These are phyloP conservation scores for Coemansia sp. DNA, from an alignment of 192 early-diverging fungal genomes.

Conservation along the genomic window DNA sequence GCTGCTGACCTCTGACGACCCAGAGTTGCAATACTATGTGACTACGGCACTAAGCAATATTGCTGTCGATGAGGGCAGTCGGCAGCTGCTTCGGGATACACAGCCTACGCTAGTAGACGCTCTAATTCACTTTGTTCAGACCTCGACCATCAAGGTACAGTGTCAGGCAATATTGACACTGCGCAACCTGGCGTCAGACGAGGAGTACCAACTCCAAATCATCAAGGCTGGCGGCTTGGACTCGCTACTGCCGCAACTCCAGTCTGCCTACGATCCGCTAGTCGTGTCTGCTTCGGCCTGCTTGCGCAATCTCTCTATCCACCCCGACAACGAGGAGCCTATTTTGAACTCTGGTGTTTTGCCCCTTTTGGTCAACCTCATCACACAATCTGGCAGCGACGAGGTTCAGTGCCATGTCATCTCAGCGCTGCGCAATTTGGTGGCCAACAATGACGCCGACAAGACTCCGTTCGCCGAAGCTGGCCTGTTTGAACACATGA, in stretches of 20 bases:
- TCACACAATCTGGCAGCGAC: conserved; percentile 64
- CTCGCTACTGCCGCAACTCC: conserved; percentile 71
- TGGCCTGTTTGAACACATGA: conserved; percentile 76
- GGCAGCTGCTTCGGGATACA: conserved; percentile 69
- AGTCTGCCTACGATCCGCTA: conserved; percentile 75
- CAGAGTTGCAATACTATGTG: conserved; percentile 89
- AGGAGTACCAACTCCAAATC: conserved; percentile 86
- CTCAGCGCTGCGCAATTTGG: conserved; percentile 81
- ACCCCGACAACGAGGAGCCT: conserved; percentile 81
- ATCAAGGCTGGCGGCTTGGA: conserved; percentile 75
- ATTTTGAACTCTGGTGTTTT: conserved; percentile 82
- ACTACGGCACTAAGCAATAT: conserved; percentile 90
- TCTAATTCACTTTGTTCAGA: conserved; percentile 76
- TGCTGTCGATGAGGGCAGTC: conserved; percentile 77
- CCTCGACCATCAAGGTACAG: conserved; percentile 80
- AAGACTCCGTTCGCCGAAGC: conserved; percentile 73
- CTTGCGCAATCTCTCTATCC: conserved; percentile 89
- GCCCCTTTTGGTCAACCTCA: conserved; percentile 48
- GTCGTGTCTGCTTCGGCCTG: conserved; percentile 86
- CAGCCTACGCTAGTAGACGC: conserved; percentile 76
- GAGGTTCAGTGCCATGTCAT: conserved; percentile 89
- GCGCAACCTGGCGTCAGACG: conserved; percentile 78
- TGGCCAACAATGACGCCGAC: conserved; percentile 74
- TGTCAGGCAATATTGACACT: conserved; percentile 87
- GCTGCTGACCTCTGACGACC: conserved; percentile 74